Evolutionary conservation across 129 eudicot genomes (phyloP).

Genomic region (Helianthus tuberosus): DNA sequence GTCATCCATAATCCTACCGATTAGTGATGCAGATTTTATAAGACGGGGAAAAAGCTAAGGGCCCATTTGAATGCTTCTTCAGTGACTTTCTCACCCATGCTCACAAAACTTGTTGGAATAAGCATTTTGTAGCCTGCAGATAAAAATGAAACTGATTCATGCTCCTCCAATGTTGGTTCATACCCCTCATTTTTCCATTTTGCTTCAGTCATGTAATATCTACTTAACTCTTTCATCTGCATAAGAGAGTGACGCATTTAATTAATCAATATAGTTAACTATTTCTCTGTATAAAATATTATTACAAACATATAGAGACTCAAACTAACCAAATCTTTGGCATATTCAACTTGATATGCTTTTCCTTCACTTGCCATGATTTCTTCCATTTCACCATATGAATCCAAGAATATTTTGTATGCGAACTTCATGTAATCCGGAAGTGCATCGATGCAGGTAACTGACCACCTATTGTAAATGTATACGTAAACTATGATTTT

Average conservation of each 20-base stretch:
- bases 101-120: background rate
- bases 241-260: background rate
- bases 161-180: constrained; percentile 28
- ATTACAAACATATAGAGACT: background rate
- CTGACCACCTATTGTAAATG: background rate
- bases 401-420: background rate
- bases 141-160: constrained; percentile 1
- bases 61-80: constrained; percentile 33
- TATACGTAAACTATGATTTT: no score
- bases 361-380: background rate
- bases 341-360: background rate
- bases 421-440: background rate
- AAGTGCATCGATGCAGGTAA: background rate
- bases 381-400: background rate
- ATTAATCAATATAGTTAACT: background rate
- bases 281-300: no score
- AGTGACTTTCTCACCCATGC: constrained; percentile 18
- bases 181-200: constrained; percentile 26
- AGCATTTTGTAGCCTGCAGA: background rate
- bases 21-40: background rate
- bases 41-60: constrained; percentile 3
- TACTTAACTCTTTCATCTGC: constrained; percentile 13
- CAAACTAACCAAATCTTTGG: background rate
- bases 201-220: constrained; percentile 25
- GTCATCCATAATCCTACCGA: constrained; percentile 37